These are phyloP conservation scores for Sporothrix brasiliensis DNA, from an alignment of 2,329 filamentous ascomycete genomes.

Conservation along the genomic window DNA sequence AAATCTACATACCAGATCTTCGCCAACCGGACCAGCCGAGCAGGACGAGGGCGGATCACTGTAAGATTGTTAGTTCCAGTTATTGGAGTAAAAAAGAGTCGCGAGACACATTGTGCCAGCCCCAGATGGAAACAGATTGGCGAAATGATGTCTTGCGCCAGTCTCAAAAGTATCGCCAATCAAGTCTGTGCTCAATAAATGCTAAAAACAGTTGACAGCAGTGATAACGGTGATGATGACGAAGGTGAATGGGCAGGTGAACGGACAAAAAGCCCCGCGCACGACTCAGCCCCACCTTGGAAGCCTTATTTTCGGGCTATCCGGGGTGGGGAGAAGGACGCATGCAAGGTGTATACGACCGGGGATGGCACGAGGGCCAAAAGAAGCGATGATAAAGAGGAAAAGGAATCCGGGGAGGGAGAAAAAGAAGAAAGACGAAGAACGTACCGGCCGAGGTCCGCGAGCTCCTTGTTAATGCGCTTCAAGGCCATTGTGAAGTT, in stretches of 20 bases:
- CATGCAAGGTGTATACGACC: neutral
- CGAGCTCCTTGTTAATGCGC: conserved; percentile 93
- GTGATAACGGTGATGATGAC: conserved; percentile 31
- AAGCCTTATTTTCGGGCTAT: conserved; percentile 34
- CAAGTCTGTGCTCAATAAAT: neutral
- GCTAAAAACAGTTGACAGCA: no score
- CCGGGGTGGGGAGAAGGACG: conserved; percentile 14
- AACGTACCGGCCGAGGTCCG: conserved; percentile 80
- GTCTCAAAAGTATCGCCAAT: neutral
- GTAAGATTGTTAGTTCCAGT: conserved; percentile 40
- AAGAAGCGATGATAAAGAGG: neutral
- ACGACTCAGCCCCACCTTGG: conserved; percentile 35
- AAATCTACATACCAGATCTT: conserved; percentile 90
- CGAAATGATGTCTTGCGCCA: no score
- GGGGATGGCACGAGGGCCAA: neutral
- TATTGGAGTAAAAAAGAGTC: neutral
- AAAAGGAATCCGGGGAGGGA: neutral
- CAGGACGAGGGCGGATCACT: conserved; percentile 98
- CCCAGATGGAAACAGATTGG: neutral
- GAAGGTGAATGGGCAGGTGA: conserved; percentile 11
- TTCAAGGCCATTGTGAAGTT: conserved; percentile 75
- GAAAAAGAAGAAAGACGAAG: neutral
- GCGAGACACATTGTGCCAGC: neutral
- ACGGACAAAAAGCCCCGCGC: conserved; percentile 29
- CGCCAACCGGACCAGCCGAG: conserved; percentile 93